Percentiles rank a stretch among this genome's conserved stretches.
Conservation (phyloP, 108 stramenopile species). For the Poteriospumella lacustris region DNA sequence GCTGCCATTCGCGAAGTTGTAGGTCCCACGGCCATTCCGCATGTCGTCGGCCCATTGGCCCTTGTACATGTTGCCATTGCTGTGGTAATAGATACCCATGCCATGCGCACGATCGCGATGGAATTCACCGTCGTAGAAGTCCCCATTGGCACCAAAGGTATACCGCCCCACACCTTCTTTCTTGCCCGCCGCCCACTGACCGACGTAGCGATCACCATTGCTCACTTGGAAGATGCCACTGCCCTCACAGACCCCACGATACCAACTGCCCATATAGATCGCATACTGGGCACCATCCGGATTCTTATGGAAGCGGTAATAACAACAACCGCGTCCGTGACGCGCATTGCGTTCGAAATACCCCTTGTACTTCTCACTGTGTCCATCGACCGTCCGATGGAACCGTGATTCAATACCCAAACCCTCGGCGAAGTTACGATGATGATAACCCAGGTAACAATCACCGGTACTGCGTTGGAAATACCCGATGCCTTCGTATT, state of each 20-base stretch:
- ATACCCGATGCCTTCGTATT: slow-evolving; percentile 33
- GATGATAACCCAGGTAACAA: slow-evolving; percentile 19
- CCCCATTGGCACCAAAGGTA: slow-evolving; percentile 35
- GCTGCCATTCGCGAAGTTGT: slow-evolving; percentile 38
- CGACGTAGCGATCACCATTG: slow-evolving; percentile 26
- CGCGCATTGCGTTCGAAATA: slow-evolving; percentile 13
- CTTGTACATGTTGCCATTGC: slow-evolving; percentile 36
- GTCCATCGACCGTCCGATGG: background rate
- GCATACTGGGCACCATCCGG: slow-evolving; percentile 27
- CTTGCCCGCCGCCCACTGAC: slow-evolving; percentile 26
- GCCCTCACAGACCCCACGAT: slow-evolving; percentile 34
- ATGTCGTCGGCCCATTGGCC: slow-evolving; percentile 42
- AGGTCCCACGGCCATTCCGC: slow-evolving; percentile 41
- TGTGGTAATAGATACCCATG: slow-evolving; percentile 23
- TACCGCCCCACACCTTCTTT: slow-evolving; percentile 38
- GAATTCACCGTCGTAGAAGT: slow-evolving; percentile 44
- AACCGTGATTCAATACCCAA: background rate
- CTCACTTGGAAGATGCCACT: slow-evolving; percentile 29
- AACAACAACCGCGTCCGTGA: slow-evolving; percentile 27
- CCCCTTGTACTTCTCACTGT: slow-evolving; percentile 27
- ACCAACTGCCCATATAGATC: slow-evolving; percentile 35
- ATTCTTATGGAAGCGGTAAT: too few relatives aligned
- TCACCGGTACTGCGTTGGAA: slow-evolving; percentile 35
- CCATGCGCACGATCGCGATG: slow-evolving; percentile 25
- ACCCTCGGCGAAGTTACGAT: slow-evolving; percentile 2